These are phyloP conservation scores for Podosphaera leucotricha DNA, from an alignment of 2,329 filamentous ascomycete genomes.

Conservation along the genomic window DNA sequence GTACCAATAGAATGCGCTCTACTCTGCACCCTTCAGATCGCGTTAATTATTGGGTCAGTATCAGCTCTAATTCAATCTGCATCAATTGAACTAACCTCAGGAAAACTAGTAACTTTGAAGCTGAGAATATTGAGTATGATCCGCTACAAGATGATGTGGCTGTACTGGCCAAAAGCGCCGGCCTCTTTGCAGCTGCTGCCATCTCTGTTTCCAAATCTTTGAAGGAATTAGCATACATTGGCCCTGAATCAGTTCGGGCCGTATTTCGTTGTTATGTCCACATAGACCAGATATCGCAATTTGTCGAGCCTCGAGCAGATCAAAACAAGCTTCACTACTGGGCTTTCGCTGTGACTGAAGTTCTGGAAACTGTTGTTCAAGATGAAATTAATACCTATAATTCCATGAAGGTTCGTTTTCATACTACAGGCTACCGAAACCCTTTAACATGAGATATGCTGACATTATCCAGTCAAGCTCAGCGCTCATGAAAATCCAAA, in stretches of 20 bases:
- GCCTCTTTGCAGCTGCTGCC: constrained; percentile 44
- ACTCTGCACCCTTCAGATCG: constrained; percentile 20
- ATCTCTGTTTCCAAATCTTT: constrained; percentile 39
- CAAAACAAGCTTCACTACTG: not conserved
- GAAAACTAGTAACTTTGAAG: not conserved
- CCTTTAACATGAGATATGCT: not conserved
- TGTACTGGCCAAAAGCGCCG: constrained; percentile 23
- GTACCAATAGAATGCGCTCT: constrained; percentile 20
- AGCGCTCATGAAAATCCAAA: constrained; percentile 1
- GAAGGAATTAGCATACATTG: constrained; percentile 35
- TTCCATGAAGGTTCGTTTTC: not conserved
- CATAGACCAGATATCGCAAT: constrained; percentile 9
- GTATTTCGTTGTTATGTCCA: constrained; percentile 27
- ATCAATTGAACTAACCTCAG: not conserved
- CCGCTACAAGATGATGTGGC: not conserved
- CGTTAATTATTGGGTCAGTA: constrained; percentile 21
- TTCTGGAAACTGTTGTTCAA: constrained; percentile 1
- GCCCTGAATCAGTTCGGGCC: constrained; percentile 38
- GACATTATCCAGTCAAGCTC: not conserved
- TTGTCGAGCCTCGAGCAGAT: not conserved
- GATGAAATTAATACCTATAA: constrained; percentile 1
- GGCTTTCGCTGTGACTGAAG: constrained; percentile 1
- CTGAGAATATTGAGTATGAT: constrained; percentile 1
- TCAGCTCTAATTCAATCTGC: not conserved
- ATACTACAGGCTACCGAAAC: not conserved